A percentile compares a stretch with the other conserved stretches of the same genome.
Evolutionary conservation across 2,329 filamentous ascomycete species (phyloP).

Genomic region (Phyllosticta paracitricarpa): DNA sequence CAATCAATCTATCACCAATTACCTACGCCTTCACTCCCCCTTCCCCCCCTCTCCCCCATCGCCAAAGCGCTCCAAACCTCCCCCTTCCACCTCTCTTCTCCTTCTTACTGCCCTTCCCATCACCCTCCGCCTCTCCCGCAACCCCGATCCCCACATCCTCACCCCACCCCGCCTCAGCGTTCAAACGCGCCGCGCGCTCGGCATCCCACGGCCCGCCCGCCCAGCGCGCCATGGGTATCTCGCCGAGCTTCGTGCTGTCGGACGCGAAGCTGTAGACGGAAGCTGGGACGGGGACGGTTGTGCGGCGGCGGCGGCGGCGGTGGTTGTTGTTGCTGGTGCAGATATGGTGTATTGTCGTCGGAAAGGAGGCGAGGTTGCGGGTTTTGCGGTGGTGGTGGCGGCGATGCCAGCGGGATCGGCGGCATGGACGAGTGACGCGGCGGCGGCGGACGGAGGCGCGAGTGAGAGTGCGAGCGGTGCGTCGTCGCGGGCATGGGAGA

Average conservation of each 20-base stretch:
- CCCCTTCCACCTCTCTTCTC: not conserved
- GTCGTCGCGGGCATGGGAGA: not conserved
- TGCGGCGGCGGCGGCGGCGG: conserved; percentile 12
- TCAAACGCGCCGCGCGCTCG: conserved; percentile 31
- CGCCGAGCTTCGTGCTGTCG: conserved; percentile 38
- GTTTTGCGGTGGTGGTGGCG: not conserved
- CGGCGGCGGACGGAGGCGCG: not conserved
- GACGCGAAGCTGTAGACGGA: conserved; percentile 35
- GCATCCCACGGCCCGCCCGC: conserved; percentile 30
- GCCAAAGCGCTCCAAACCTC: not conserved
- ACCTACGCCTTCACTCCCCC: not conserved
- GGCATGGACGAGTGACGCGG: not conserved
- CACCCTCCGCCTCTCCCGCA: not conserved
- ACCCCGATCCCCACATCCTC: conserved; percentile 16
- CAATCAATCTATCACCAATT: too few species aligned
- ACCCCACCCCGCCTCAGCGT: conserved; percentile 26
- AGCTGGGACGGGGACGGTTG: conserved; percentile 24
- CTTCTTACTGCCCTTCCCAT: conserved; percentile 1
- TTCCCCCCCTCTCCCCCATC: not conserved
- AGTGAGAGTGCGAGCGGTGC: not conserved
- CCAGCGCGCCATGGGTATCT: conserved; percentile 38
- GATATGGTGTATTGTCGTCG: not conserved
- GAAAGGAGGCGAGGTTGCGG: not conserved
- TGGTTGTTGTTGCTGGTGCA: conserved; percentile 3
- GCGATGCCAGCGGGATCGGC: not conserved